These are phyloP conservation scores for Debaryomycetaceae sp. DNA, from an alignment of 1,139 yeast genomes.

Conservation along the genomic window DNA sequence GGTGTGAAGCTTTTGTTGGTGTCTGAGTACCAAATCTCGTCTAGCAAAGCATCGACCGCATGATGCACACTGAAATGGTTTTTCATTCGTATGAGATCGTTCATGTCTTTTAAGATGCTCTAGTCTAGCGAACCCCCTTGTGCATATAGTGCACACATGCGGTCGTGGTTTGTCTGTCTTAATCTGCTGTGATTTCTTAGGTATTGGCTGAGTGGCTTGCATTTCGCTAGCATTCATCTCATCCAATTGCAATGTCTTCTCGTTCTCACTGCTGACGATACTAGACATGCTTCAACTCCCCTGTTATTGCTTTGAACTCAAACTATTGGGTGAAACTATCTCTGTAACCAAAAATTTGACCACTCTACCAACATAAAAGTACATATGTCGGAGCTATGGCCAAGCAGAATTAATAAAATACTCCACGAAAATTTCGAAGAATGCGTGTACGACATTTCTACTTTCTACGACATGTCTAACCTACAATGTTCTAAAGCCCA, in stretches of 20 bases:
- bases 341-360: not conserved
- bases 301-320: not conserved
- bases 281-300: not conserved
- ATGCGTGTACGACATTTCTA: not conserved
- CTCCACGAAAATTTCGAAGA: not conserved
- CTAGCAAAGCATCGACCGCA: slow-evolving; percentile 51
- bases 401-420: not conserved
- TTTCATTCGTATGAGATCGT: slow-evolving; percentile 92
- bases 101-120: slow-evolving; percentile 95
- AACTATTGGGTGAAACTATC: not conserved
- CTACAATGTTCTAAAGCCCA: not conserved
- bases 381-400: not conserved
- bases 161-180: slow-evolving; percentile 92
- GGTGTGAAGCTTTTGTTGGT: slow-evolving; percentile 42
- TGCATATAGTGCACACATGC: slow-evolving; percentile 86
- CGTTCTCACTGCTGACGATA: not conserved
- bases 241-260: not conserved
- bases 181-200: slow-evolving; percentile 77
- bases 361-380: not conserved
- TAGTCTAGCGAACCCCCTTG: slow-evolving; percentile 90
- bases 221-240: not conserved
- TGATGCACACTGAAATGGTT: slow-evolving; percentile 69
- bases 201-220: slow-evolving; percentile 59
- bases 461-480: not conserved
- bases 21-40: slow-evolving; percentile 45